A percentile compares a stretch with the other conserved stretches of the same genome.
Conservation (phyloP, 345 rosid genomes). For the Stellera chamaejasme region DNA sequence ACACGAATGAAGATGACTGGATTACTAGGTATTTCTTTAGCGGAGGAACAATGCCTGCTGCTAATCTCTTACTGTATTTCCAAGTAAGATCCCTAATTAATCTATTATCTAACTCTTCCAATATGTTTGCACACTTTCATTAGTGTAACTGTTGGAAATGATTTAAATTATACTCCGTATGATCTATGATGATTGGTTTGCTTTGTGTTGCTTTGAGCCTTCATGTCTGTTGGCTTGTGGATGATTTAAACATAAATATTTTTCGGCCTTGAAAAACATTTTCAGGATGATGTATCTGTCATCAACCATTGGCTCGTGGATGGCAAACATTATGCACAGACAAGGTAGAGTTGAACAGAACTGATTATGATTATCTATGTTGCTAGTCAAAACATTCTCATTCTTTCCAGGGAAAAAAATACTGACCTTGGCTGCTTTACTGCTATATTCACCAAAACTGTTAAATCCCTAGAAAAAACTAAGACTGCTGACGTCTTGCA, state of each 20-base stretch:
- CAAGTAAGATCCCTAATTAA: slow-evolving; percentile 33
- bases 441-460: not conserved
- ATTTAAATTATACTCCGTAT: too few relatives aligned
- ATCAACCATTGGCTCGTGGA: slow-evolving; percentile 68
- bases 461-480: not conserved
- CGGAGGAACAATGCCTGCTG: slow-evolving; percentile 89
- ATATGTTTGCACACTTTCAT: not conserved
- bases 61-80: slow-evolving; percentile 81
- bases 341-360: slow-evolving; percentile 32
- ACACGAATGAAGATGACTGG: slow-evolving; percentile 84
- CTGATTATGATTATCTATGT: too few relatives aligned
- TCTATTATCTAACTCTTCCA: too few relatives aligned
- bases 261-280: not conserved
- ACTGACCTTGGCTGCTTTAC: not conserved
- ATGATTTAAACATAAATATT: too few relatives aligned
- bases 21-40: slow-evolving; percentile 79
- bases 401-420: not conserved
- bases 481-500: slow-evolving; percentile 15
- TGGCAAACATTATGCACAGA: slow-evolving; percentile 70
- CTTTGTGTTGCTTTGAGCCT: too few relatives aligned
- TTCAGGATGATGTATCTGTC: slow-evolving; percentile 59
- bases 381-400: not conserved
- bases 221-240: not conserved
- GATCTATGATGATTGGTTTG: too few relatives aligned
- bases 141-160: too few relatives aligned